A percentile compares a stretch with the other conserved stretches of the same genome.
phyloP scores from a whole-genome alignment of 1,284 basidiomycete genomes.

The Anthracocystis setariae region DNA sequence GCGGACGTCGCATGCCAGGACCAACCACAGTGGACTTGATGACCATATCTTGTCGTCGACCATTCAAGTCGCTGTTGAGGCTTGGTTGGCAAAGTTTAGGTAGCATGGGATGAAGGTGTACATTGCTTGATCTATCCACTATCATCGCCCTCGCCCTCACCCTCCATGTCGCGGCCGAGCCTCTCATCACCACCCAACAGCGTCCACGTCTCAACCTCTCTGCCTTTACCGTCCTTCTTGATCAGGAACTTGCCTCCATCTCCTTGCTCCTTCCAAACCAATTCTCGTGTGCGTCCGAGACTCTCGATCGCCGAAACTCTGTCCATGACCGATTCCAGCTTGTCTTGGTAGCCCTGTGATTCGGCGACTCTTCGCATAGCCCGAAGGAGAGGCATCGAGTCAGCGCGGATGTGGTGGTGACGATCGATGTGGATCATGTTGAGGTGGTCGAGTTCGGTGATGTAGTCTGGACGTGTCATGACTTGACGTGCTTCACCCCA shows the following conservation, averaged over 20 bases:
- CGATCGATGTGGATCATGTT: conserved; percentile 61
- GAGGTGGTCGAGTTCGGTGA: conserved; percentile 56
- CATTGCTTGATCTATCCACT: neutral
- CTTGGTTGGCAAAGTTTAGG: neutral
- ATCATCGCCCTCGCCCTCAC: conserved; percentile 26
- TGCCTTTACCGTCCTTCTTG: conserved; percentile 53
- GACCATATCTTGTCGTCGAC: too few relatives aligned
- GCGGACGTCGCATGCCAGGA: neutral
- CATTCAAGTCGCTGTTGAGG: neutral
- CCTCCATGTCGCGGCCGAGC: conserved; percentile 54
- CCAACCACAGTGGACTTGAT: too few relatives aligned
- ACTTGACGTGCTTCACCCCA: conserved; percentile 63
- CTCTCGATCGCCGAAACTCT: conserved; percentile 61
- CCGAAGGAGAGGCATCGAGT: conserved; percentile 61
- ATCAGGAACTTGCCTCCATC: conserved; percentile 57
- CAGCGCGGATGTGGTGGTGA: conserved; percentile 60
- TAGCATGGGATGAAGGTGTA: neutral
- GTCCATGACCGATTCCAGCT: conserved; percentile 62
- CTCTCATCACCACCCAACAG: conserved; percentile 62
- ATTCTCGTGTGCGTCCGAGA: conserved; percentile 53
- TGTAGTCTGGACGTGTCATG: conserved; percentile 63
- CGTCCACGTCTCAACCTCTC: conserved; percentile 58
- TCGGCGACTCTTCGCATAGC: conserved; percentile 57
- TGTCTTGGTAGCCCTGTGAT: conserved; percentile 53
- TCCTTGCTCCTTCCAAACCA: conserved; percentile 64